A percentile compares a stretch with the other conserved stretches of the same genome.
Conservation (phyloP, 2,329 filamentous ascomycete genomes). For the Neophaeococcomyces aloes region DNA sequence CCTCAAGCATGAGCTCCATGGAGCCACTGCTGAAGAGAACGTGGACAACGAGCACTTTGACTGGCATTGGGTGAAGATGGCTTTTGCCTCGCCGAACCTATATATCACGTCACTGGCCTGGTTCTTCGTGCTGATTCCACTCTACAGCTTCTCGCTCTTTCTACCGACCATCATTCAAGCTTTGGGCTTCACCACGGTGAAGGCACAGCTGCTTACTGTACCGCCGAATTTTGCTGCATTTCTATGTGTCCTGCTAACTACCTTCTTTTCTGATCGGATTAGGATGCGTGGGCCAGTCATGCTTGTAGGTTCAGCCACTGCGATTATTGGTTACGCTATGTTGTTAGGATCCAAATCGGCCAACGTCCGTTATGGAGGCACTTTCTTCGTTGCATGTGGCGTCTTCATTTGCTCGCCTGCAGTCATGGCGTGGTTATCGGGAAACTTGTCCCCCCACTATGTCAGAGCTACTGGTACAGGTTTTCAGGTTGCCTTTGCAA, state of each 20-base stretch:
- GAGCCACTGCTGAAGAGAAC: conserved; percentile 6
- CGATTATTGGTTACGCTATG: conserved; percentile 29
- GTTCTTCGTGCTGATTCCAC: conserved; percentile 18
- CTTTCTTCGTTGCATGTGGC: conserved; percentile 27
- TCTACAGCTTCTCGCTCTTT: conserved; percentile 27
- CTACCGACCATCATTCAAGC: conserved; percentile 23
- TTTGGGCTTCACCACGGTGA: conserved; percentile 22
- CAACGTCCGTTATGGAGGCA: conserved; percentile 29
- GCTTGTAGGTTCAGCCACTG: conserved; percentile 24
- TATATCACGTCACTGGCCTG: conserved; percentile 21
- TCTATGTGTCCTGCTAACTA: conserved; percentile 25
- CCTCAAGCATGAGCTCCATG: conserved; percentile 9
- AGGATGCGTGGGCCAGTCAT: conserved; percentile 27
- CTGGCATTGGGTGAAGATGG: conserved; percentile 33
- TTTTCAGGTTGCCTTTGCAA: conserved; percentile 55
- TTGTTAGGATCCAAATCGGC: conserved; percentile 25
- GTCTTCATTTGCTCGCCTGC: conserved; percentile 19
- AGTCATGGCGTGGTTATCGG: conserved; percentile 38
- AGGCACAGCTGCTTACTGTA: conserved; percentile 21
- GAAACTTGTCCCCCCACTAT: conserved; percentile 19
- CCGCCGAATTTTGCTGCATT: conserved; percentile 13
- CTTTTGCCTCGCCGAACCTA: conserved; percentile 24
- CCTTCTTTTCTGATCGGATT: conserved; percentile 27
- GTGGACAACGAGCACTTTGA: conserved; percentile 14
- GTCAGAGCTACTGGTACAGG: conserved; percentile 28